phyloP scores from a whole-genome alignment of 192 early-diverging fungal genomes.

The Glomus cerebriforme region DNA sequence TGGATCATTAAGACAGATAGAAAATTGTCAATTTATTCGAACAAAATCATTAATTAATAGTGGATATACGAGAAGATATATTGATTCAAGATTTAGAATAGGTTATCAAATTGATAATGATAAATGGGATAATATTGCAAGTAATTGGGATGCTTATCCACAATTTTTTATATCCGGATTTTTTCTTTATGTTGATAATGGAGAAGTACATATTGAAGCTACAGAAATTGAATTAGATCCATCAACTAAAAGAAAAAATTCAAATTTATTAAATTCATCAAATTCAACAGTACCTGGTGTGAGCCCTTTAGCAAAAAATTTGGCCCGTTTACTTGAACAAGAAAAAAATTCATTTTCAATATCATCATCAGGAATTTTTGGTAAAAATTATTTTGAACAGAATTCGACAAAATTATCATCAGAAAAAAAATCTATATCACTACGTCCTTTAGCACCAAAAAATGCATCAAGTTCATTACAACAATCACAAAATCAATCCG shows the following conservation, averaged over 20 bases:
- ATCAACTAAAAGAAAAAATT: background rate
- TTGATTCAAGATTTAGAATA: constrained; percentile 5
- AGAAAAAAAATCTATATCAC: background rate
- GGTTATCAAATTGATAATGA: constrained; percentile 23
- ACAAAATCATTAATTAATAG: constrained; percentile 13
- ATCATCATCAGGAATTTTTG: background rate
- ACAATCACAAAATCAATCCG: background rate
- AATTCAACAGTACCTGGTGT: background rate
- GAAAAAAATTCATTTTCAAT: background rate
- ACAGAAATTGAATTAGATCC: constrained; percentile 2
- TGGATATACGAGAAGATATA: background rate
- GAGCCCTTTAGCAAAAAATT: constrained; percentile 17
- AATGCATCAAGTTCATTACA: background rate
- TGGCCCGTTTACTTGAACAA: background rate
- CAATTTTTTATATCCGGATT: constrained; percentile 19
- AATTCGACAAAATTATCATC: background rate
- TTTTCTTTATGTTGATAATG: constrained; percentile 13
- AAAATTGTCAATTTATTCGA: constrained; percentile 19
- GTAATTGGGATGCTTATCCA: constrained; percentile 11
- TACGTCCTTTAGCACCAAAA: background rate
- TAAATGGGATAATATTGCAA: background rate
- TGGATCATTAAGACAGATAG: constrained; percentile 15
- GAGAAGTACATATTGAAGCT: constrained; percentile 16
- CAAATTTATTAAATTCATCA: background rate
- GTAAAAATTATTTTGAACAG: background rate